A percentile compares a stretch with the other conserved stretches of the same genome.
phyloP scores from a whole-genome alignment of 139 green algal species.

The Limnomonas spitsbergensis region DNA sequence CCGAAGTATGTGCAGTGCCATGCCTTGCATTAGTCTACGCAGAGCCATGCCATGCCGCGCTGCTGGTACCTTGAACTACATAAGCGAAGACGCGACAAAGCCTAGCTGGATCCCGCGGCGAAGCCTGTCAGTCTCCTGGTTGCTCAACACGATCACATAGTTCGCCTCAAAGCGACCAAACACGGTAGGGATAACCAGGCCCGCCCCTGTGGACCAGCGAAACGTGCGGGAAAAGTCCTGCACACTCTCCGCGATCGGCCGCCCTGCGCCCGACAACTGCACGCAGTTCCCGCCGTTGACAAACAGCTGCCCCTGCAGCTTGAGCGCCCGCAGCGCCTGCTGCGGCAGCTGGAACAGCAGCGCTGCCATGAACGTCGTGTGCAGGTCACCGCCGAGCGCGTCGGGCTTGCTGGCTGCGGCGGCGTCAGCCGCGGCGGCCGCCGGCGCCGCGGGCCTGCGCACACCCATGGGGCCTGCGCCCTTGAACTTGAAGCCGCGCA shows the following conservation, averaged over 20 bases:
- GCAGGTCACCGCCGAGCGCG: constrained; percentile 67
- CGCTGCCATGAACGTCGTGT: constrained; percentile 57
- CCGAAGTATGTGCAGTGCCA: too few species aligned
- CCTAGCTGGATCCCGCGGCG: constrained; percentile 66
- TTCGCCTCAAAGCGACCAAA: constrained; percentile 59
- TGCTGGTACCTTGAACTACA: background rate
- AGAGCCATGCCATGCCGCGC: background rate
- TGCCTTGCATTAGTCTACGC: too few species aligned
- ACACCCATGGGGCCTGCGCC: constrained; percentile 51
- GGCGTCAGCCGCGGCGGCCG: background rate
- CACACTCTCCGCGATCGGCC: constrained; percentile 9
- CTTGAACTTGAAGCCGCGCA: constrained; percentile 68
- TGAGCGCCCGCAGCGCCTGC: constrained; percentile 34
- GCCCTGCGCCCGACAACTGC: constrained; percentile 29
- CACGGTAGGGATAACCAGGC: constrained; percentile 48
- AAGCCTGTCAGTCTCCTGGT: constrained; percentile 50
- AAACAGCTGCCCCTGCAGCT: constrained; percentile 72
- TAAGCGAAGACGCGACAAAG: constrained; percentile 40
- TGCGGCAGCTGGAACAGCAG: constrained; percentile 57
- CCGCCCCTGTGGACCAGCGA: constrained; percentile 50
- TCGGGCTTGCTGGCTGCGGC: constrained; percentile 30
- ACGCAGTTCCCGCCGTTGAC: constrained; percentile 66
- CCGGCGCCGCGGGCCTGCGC: constrained; percentile 28
- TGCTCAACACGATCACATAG: constrained; percentile 44
- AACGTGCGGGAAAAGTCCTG: constrained; percentile 45